Evolutionary conservation across 768 basidiomycete genomes (phyloP), one percentile per base, ranked within the genome.

Genomic region (Leccinum olivaceopallidum): DNA sequence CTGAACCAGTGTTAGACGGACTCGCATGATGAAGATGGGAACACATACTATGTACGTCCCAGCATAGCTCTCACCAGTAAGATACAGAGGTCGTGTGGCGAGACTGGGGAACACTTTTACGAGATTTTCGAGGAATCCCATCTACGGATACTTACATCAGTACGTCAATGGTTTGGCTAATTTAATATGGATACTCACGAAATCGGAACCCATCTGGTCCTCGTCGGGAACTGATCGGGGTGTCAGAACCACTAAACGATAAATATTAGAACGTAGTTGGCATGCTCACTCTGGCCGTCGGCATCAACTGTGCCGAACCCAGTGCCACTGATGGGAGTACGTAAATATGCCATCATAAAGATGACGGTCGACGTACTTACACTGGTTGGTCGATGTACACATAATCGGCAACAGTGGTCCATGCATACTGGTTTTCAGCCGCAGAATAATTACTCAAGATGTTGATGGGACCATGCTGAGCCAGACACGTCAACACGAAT

Each of bases 41-140:
- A 50, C 6, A 71, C 83, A 60, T 64, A 84, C 84, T 53, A 90
- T 89, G 64, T 85, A 89, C 53, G 77, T 80, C 26, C 89, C 89
- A 22, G 89, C 83, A 71, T 90, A 90, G 67, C 86, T 88, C 72
- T 90, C 89, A 4, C 89, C 89, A 0, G 85, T 85, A n/a, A 92
- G 67, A 69, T 85, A 74, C 52, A 90, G 75, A 18, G 89, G 89
- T 28, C 90, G 83, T 2, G 76, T 83, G 18, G 82, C 82, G 20
- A 90, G 77, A 63, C 79, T 79, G 3, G 89, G 90, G 69, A 91
- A 91, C 16, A 90, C 85, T 66, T 86, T 85, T 62, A 89, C 86
- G 5, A 90, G 78, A 66, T 90, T 90, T 32, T 72, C 74, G 32
- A 92, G 69, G 71, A 90, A 90, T 4, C 85, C 87, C 76, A 90